phyloP scores from a whole-genome alignment of 192 early-diverging fungal genomes.

The Globomyces pollinis-pini region DNA sequence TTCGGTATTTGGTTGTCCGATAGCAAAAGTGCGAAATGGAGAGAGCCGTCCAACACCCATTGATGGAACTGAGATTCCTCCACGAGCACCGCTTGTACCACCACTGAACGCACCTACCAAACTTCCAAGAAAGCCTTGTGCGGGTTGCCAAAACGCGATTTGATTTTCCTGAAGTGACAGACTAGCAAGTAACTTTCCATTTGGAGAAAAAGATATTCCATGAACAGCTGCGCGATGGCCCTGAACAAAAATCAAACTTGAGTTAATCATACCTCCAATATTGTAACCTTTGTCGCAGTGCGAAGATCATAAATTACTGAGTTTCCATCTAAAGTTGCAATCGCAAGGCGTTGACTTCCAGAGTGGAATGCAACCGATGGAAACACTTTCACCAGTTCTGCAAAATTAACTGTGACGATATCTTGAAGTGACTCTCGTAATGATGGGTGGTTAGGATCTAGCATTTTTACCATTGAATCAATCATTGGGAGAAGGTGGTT shows the following conservation, averaged over 20 bases:
- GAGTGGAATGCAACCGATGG: conserved; percentile 69
- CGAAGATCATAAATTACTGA: conserved; percentile 72
- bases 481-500: conserved; percentile 52
- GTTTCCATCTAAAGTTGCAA: conserved; percentile 69
- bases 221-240: conserved; percentile 61
- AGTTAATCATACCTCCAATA: conserved; percentile 67
- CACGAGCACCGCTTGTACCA: conserved; percentile 6
- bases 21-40: conserved; percentile 36
- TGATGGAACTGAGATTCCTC: background rate
- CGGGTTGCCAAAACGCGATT: conserved; percentile 69
- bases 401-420: conserved; percentile 50
- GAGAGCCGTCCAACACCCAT: conserved; percentile 33
- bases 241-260: conserved; percentile 27
- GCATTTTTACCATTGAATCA: conserved; percentile 72
- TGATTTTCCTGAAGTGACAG: conserved; percentile 58
- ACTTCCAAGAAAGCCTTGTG: conserved; percentile 63
- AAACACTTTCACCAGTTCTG: conserved; percentile 49
- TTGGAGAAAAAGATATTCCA: conserved; percentile 67
- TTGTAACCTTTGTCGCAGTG: conserved; percentile 67
- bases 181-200: conserved; percentile 68
- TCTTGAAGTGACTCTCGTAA: conserved; percentile 63
- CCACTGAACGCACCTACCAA: conserved; percentile 25
- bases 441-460: conserved; percentile 70
- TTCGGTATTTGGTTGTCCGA: conserved; percentile 27
- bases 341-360: conserved; percentile 63